These are phyloP conservation scores for Trichoderma guizhouense DNA, from an alignment of 2,329 filamentous ascomycete species.

Conservation along the genomic window DNA sequence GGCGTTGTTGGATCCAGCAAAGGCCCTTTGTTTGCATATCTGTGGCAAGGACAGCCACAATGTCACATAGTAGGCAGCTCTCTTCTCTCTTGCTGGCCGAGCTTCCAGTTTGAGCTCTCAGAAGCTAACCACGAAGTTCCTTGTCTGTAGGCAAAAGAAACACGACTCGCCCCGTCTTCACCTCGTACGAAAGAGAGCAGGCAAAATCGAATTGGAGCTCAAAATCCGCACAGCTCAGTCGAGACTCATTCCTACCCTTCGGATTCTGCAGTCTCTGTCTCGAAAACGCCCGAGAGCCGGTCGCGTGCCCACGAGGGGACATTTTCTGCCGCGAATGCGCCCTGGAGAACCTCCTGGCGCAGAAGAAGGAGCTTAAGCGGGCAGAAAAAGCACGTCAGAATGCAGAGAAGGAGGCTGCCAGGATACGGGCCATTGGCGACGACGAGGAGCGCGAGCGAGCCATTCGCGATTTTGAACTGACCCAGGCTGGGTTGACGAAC, in stretches of 20 bases:
- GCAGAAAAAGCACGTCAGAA: slow-evolving; percentile 64
- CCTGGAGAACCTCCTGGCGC: slow-evolving; percentile 82
- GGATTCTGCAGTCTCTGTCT: slow-evolving; percentile 86
- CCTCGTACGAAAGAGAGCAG: slow-evolving; percentile 80
- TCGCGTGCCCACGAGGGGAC: slow-evolving; percentile 80
- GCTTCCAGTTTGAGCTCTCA: neutral
- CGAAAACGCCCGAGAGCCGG: slow-evolving; percentile 73
- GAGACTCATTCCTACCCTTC: slow-evolving; percentile 91
- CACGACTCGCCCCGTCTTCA: slow-evolving; percentile 90
- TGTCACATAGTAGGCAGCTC: slow-evolving; percentile 3
- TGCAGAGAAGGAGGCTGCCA: slow-evolving; percentile 58
- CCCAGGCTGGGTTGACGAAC: slow-evolving; percentile 65
- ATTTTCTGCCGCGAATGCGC: slow-evolving; percentile 96
- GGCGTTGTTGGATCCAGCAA: neutral
- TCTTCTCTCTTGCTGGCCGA: neutral
- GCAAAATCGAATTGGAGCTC: slow-evolving; percentile 80
- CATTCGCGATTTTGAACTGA: slow-evolving; percentile 77
- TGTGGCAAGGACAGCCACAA: neutral
- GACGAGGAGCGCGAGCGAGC: slow-evolving; percentile 68
- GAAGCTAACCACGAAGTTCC: neutral
- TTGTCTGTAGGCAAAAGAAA: slow-evolving; percentile 70
- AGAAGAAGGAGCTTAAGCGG: slow-evolving; percentile 87
- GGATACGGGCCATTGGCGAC: slow-evolving; percentile 58
- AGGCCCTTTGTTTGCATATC: neutral
- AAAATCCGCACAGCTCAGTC: slow-evolving; percentile 76